phyloP scores from a whole-genome alignment of 2,329 filamentous ascomycete species.

The Diaporthe ilicicola region DNA sequence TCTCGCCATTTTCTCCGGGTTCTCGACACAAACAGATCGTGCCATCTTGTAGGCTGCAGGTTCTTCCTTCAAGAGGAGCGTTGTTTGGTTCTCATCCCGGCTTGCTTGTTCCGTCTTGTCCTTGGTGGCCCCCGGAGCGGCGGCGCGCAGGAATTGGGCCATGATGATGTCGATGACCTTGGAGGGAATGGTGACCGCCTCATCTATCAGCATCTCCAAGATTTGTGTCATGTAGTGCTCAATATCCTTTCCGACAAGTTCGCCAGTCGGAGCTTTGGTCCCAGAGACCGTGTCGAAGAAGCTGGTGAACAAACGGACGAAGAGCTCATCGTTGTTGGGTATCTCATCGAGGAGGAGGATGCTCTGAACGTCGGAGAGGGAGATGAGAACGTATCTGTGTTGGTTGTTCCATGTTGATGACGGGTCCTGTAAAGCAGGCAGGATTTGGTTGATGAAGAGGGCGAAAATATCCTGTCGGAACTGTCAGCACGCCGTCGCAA shows the following conservation, averaged over 20 bases:
- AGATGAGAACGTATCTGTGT: conserved; percentile 89
- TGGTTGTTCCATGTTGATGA: conserved; percentile 91
- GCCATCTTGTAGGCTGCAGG: conserved; percentile 97
- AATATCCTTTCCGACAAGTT: conserved; percentile 90
- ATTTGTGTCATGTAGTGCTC: conserved; percentile 92
- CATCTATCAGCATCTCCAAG: conserved; percentile 86
- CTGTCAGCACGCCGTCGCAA: background rate
- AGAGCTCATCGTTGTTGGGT: conserved; percentile 79
- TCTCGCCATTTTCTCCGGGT: conserved; percentile 91
- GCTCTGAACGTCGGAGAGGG: conserved; percentile 92
- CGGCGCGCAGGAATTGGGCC: conserved; percentile 92
- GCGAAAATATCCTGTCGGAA: conserved; percentile 84
- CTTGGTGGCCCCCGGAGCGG: conserved; percentile 71
- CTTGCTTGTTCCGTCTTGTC: conserved; percentile 63
- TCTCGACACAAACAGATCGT: conserved; percentile 89
- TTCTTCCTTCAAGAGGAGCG: conserved; percentile 84
- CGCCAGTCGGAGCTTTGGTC: conserved; percentile 77
- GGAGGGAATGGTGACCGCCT: conserved; percentile 78
- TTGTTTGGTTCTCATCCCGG: conserved; percentile 80
- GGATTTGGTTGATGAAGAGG: conserved; percentile 82
- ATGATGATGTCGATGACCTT: conserved; percentile 92
- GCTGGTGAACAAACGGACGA: conserved; percentile 82
- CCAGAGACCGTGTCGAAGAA: conserved; percentile 94
- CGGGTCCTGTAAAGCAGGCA: conserved; percentile 86
- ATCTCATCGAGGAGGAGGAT: conserved; percentile 91